Percentiles rank a stretch among this genome's conserved stretches.
phyloP scores from a whole-genome alignment of 75 land plant genomes.

The Cunninghamia lanceolata region DNA sequence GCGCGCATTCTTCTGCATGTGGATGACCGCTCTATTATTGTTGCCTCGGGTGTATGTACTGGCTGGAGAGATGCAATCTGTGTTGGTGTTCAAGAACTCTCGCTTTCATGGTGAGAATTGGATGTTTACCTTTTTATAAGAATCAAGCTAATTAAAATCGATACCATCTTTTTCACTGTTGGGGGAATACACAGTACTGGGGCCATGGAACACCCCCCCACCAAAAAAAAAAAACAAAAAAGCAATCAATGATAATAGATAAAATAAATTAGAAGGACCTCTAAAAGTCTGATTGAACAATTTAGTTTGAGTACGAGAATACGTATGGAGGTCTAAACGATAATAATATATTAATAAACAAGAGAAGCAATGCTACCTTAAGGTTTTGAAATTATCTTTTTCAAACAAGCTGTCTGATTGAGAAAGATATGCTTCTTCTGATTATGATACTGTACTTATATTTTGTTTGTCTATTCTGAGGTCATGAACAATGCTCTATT shows the following conservation, averaged over 20 bases:
- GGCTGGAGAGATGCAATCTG: slow-evolving; percentile 86
- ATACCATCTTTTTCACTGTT: neutral
- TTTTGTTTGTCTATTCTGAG: neutral
- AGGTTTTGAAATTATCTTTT: neutral
- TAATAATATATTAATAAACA: neutral
- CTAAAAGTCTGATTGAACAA: neutral
- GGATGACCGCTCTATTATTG: slow-evolving; percentile 67
- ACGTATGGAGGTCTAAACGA: neutral
- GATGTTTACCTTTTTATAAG: neutral
- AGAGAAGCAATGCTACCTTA: neutral
- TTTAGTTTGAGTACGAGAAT: neutral
- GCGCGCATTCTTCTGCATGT: slow-evolving; percentile 63
- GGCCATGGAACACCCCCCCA: neutral
- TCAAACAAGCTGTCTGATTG: neutral
- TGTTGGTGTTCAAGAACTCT: slow-evolving; percentile 67
- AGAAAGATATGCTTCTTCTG: neutral
- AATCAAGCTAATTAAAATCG: neutral
- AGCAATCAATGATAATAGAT: neutral
- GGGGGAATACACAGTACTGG: neutral
- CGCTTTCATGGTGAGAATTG: slow-evolving; percentile 65
- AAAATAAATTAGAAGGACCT: neutral
- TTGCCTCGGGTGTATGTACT: slow-evolving; percentile 83
- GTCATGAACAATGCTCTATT: neutral
- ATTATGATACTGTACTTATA: neutral
- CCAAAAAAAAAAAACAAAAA: neutral